Evolutionary conservation across 177 flowering plant genomes (phyloP).

Genomic region (Vitis hybrid): DNA sequence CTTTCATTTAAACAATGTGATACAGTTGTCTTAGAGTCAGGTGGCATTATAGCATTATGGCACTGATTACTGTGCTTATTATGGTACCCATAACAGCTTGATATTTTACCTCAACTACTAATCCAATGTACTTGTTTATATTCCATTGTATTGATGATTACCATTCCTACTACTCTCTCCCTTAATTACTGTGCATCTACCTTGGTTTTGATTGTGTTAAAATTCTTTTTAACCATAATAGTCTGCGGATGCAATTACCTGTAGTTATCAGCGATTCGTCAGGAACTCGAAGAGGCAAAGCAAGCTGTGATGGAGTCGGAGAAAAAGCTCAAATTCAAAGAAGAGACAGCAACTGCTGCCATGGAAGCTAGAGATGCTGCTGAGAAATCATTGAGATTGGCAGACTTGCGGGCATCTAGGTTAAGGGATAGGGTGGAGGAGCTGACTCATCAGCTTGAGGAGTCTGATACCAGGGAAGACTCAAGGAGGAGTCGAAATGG

Average conservation of each 20-base stretch:
- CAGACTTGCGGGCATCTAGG: conserved; percentile 77
- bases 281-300: conserved; percentile 80
- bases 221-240: background rate
- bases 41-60: too few species aligned
- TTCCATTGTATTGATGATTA: too few species aligned
- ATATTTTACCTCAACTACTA: too few species aligned
- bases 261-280: conserved; percentile 66
- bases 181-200: too few species aligned
- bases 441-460: conserved; percentile 79
- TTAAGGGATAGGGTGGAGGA: conserved; percentile 86
- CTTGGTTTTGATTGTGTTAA: too few species aligned
- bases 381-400: conserved; percentile 78
- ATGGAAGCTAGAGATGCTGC: conserved; percentile 97
- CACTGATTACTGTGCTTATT: too few species aligned
- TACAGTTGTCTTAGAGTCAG: too few species aligned
- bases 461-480: conserved; percentile 56
- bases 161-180: too few species aligned
- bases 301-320: conserved; percentile 70
- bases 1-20: too few species aligned
- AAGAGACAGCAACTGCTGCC: conserved; percentile 92
- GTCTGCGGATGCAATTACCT: conserved; percentile 1
- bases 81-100: too few species aligned
- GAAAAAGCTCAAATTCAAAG: conserved; percentile 86
- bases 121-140: too few species aligned
- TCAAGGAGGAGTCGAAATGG: conserved; percentile 31